A percentile compares a stretch with the other conserved stretches of the same genome.
Conservation (phyloP, 116 monocot species). For the Zostera marina region DNA sequence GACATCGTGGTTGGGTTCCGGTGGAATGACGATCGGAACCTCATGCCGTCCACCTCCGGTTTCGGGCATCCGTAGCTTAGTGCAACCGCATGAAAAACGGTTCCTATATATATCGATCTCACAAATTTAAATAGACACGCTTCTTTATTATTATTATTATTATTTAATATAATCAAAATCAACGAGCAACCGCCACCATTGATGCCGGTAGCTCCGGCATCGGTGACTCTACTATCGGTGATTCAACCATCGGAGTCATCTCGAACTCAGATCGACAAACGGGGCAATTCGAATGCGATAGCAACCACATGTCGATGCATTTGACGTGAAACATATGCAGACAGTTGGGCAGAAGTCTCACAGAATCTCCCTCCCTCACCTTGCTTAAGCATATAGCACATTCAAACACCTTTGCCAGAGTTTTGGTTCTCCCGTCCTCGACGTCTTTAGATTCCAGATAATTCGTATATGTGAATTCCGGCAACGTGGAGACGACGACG, state of each 20-base stretch:
- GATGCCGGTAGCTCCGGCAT: not conserved
- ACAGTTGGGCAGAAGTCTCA: not conserved
- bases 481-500: not conserved
- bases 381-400: conserved; percentile 3
- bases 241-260: too few relatives aligned
- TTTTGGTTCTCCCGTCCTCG: not conserved
- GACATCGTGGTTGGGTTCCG: too few relatives aligned
- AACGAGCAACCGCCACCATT: not conserved
- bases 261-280: conserved; percentile 2
- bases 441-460: not conserved
- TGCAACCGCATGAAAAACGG: too few relatives aligned
- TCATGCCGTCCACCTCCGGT: too few relatives aligned
- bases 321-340: conserved; percentile 1
- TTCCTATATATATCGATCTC: too few relatives aligned
- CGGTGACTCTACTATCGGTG: too few relatives aligned
- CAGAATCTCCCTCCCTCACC: not conserved
- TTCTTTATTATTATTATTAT: too few relatives aligned
- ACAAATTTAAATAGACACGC: too few relatives aligned
- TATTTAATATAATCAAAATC: too few relatives aligned
- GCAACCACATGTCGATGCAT: conserved; percentile 9
- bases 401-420: not conserved
- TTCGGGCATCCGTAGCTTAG: too few relatives aligned
- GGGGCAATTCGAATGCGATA: conserved; percentile 4
- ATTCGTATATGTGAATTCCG: not conserved
- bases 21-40: too few relatives aligned